Percentiles rank a stretch among this genome's conserved stretches.
Conservation (phyloP, 805 yeast genomes). For the Starmerella geochares region DNA sequence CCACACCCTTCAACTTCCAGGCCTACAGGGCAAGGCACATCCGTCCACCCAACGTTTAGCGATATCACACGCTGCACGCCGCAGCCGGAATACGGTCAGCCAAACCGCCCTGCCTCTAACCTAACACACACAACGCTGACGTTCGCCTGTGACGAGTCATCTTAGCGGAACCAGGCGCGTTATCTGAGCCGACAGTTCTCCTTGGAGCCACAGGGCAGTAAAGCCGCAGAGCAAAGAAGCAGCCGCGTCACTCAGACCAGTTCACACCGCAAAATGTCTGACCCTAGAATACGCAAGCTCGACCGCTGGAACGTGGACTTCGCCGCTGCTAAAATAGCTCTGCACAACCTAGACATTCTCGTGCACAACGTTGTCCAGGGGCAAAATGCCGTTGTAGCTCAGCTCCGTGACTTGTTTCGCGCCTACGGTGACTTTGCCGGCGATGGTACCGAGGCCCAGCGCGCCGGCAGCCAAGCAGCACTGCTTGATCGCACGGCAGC, state of each 20-base stretch:
- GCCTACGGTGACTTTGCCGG: constrained; percentile 9
- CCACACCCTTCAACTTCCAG: too few species aligned
- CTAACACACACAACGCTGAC: too few species aligned
- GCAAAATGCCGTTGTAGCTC: constrained; percentile 12
- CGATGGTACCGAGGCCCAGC: background rate
- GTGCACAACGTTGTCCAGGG: constrained; percentile 3
- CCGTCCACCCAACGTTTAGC: background rate
- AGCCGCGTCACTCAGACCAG: background rate
- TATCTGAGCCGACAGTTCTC: too few species aligned
- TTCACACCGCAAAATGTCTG: constrained; percentile 4
- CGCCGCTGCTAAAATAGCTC: constrained; percentile 19
- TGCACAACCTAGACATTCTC: constrained; percentile 12
- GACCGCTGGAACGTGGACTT: constrained; percentile 19
- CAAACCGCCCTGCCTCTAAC: background rate
- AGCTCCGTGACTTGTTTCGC: constrained; percentile 9
- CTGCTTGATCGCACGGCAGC: constrained; percentile 8
- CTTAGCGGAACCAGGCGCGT: too few species aligned
- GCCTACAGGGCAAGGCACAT: background rate
- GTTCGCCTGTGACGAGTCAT: too few species aligned
- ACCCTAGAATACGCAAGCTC: constrained; percentile 8
- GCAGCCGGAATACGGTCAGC: background rate
- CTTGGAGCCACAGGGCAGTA: too few species aligned
- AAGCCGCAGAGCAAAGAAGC: too few species aligned
- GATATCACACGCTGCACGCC: background rate
- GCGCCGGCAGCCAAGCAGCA: constrained; percentile 8